Evolutionary conservation across 1,139 yeast species (phyloP).

Genomic region (Saccharomycopsis phalli): DNA sequence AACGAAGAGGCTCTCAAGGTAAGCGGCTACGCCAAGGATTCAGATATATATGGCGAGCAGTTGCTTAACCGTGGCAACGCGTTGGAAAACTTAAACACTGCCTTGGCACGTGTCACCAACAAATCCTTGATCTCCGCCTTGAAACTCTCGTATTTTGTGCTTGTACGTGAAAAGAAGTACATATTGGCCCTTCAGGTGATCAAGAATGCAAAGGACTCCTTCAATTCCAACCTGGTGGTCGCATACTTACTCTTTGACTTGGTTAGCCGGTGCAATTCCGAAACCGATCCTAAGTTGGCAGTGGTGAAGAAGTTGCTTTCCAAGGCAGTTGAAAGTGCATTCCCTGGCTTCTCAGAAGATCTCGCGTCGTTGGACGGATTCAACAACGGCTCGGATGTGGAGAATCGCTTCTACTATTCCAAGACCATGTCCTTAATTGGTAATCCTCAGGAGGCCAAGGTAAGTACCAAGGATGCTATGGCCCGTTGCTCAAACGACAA

Average conservation of each 20-base stretch:
- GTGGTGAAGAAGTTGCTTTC: conserved; percentile 8
- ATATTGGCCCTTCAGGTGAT: conserved; percentile 16
- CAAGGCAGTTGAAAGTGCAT: conserved; percentile 9
- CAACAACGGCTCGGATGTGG: conserved; percentile 1
- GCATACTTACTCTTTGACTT: conserved; percentile 11
- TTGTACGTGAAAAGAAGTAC: conserved; percentile 10
- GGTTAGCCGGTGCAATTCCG: conserved; percentile 1
- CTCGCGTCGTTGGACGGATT: not conserved
- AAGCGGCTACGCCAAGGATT: conserved; percentile 13
- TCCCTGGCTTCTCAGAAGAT: conserved; percentile 5
- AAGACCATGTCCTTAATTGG: conserved; percentile 10
- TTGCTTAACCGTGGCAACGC: conserved; percentile 2
- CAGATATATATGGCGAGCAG: conserved; percentile 15
- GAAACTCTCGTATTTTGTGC: conserved; percentile 13
- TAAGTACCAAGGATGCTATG: not conserved
- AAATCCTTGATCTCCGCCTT: conserved; percentile 9
- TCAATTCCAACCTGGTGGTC: conserved; percentile 4
- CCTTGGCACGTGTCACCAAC: conserved; percentile 7
- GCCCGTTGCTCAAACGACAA: not conserved
- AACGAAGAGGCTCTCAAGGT: conserved; percentile 12
- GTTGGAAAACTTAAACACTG: conserved; percentile 6
- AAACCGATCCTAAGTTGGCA: conserved; percentile 9
- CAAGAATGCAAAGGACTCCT: conserved; percentile 6
- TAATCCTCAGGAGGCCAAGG: not conserved
- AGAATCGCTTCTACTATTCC: conserved; percentile 7